A percentile compares a stretch with the other conserved stretches of the same genome.
phyloP scores from a whole-genome alignment of 768 basidiomycete species.

The Lentinula aciculospora region DNA sequence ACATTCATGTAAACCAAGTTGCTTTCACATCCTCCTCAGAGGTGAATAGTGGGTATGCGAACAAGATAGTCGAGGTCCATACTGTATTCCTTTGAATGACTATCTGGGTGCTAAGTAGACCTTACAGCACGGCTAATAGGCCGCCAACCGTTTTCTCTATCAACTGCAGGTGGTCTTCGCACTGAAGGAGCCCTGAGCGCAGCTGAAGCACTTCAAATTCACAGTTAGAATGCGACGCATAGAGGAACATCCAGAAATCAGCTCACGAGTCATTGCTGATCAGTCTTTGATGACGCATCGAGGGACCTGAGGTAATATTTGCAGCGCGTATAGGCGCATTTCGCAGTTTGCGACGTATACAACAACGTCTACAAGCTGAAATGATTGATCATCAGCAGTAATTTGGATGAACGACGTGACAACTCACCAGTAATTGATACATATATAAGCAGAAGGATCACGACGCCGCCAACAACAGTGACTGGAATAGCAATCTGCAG shows the following conservation, averaged over 20 bases:
- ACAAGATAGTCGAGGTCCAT: no score
- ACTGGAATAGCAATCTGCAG: slow-evolving; percentile 77
- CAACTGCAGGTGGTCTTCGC: background rate
- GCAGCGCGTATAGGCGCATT: background rate
- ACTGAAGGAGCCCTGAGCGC: background rate
- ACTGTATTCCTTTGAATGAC: no score
- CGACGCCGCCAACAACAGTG: slow-evolving; percentile 62
- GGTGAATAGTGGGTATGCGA: no score
- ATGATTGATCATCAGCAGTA: background rate
- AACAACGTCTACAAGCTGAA: slow-evolving; percentile 1
- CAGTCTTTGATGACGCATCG: slow-evolving; percentile 3
- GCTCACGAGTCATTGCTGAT: background rate
- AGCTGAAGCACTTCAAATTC: background rate
- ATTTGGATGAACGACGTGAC: background rate
- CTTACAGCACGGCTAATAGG: background rate
- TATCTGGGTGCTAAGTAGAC: background rate
- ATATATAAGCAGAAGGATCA: slow-evolving; percentile 56
- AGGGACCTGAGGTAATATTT: background rate
- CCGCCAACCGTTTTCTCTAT: background rate
- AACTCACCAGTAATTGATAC: slow-evolving; percentile 38
- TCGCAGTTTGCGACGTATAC: background rate
- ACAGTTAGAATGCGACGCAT: background rate
- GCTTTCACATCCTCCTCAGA: no score
- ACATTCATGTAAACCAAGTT: no score
- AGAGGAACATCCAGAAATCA: background rate